phyloP scores from a whole-genome alignment of 1,284 basidiomycete species.

The Tilletia setariae region DNA sequence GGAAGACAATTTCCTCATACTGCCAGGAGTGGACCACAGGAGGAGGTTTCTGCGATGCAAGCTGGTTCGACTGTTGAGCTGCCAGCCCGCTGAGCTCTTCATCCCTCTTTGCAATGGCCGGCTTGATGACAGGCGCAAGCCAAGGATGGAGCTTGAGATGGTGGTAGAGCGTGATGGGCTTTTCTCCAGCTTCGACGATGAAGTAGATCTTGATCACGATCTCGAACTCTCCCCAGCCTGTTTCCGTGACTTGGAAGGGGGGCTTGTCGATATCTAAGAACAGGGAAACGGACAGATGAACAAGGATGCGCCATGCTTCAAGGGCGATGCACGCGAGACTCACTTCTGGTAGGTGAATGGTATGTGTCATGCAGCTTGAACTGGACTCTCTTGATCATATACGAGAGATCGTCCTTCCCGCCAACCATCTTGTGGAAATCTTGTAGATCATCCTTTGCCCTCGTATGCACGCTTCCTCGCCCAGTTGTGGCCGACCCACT shows the following conservation, averaged over 20 bases:
- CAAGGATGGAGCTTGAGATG: constrained; percentile 96
- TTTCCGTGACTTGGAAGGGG: constrained; percentile 92
- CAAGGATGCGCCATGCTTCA: not conserved
- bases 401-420: constrained; percentile 51
- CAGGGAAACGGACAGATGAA: not conserved
- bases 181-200: constrained; percentile 85
- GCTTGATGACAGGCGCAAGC: constrained; percentile 56
- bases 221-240: constrained; percentile 99
- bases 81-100: constrained; percentile 10
- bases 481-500: constrained; percentile 10
- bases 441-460: constrained; percentile 43
- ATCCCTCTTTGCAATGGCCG: constrained; percentile 13
- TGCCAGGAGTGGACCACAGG: constrained; percentile 79
- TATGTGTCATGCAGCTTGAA: constrained; percentile 99
- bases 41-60: not conserved
- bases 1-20: constrained; percentile 96
- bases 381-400: constrained; percentile 73
- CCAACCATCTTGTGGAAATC: constrained; percentile 52
- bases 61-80: constrained; percentile 16
- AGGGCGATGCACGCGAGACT: constrained; percentile 47
- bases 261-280: constrained; percentile 78
- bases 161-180: constrained; percentile 80
- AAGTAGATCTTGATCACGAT: constrained; percentile 91
- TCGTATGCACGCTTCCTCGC: constrained; percentile 32
- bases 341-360: constrained; percentile 81